A percentile compares a stretch with the other conserved stretches of the same genome.
These are phyloP conservation scores for Amanita rubescens DNA, from an alignment of 768 basidiomycete species.

Conservation along the genomic window DNA sequence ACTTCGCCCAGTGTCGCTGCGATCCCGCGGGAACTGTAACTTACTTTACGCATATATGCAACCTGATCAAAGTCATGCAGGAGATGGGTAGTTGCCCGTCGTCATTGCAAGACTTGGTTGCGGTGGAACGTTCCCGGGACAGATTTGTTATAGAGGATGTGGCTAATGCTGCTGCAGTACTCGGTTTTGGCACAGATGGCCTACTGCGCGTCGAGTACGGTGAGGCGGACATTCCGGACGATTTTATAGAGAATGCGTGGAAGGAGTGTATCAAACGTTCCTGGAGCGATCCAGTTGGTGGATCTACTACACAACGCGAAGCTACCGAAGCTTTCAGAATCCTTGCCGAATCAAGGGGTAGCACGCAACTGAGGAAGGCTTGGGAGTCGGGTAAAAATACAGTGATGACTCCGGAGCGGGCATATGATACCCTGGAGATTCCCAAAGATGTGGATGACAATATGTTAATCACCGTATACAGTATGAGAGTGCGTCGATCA, in stretches of 20 bases:
- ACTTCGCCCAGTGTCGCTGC: slow-evolving; percentile 76
- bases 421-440: slow-evolving; percentile 65
- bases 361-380: slow-evolving; percentile 35
- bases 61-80: slow-evolving; percentile 43
- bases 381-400: slow-evolving; percentile 50
- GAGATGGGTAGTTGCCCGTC: slow-evolving; percentile 37
- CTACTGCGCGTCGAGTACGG: slow-evolving; percentile 63
- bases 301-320: slow-evolving; percentile 38
- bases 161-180: slow-evolving; percentile 32
- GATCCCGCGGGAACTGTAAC: slow-evolving; percentile 55
- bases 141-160: slow-evolving; percentile 59
- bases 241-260: slow-evolving; percentile 69
- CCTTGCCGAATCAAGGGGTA: slow-evolving; percentile 57
- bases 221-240: slow-evolving; percentile 51
- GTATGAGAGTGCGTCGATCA: slow-evolving; percentile 48
- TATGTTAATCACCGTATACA: slow-evolving; percentile 69
- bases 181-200: slow-evolving; percentile 64
- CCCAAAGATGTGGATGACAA: slow-evolving; percentile 66
- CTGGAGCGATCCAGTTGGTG: slow-evolving; percentile 46
- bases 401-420: slow-evolving; percentile 60
- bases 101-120: slow-evolving; percentile 49
- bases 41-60: slow-evolving; percentile 56
- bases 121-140: slow-evolving; percentile 54
- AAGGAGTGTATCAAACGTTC: slow-evolving; percentile 45
- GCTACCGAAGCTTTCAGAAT: slow-evolving; percentile 66